These are phyloP conservation scores for Colletotrichum sp. DNA, from an alignment of 2,329 filamentous ascomycete species.

Conservation along the genomic window DNA sequence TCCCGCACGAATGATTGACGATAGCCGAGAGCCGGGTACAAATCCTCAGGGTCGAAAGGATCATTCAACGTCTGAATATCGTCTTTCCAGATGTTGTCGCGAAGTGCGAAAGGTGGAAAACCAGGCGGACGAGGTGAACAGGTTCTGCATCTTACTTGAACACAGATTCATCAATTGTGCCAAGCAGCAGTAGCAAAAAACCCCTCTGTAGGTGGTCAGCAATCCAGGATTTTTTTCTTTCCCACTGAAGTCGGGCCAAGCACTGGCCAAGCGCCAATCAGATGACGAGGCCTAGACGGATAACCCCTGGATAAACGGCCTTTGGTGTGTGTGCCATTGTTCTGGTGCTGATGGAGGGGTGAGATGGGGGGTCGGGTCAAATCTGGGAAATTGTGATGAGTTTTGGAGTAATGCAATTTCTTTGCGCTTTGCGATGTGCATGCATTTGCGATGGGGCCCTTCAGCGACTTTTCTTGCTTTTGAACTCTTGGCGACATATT, in stretches of 20 bases:
- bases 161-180: not conserved
- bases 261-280: slow-evolving; percentile 17
- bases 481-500: not conserved
- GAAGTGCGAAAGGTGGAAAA: not conserved
- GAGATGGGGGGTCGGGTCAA: not conserved
- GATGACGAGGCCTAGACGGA: not conserved
- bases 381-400: slow-evolving; percentile 1
- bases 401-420: slow-evolving; percentile 11
- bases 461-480: not conserved
- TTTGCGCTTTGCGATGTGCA: not conserved
- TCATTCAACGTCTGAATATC: not conserved
- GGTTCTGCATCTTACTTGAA: not conserved
- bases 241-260: not conserved
- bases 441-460: not conserved
- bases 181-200: not conserved
- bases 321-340: not conserved
- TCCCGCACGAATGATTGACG: not conserved
- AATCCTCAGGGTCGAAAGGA: not conserved
- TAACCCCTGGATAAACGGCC: not conserved
- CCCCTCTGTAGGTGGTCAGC: not conserved
- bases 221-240: not conserved
- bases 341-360: not conserved
- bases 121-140: not conserved
- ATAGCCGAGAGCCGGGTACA: not conserved
- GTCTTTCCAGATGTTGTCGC: not conserved